phyloP scores from a whole-genome alignment of 2,329 filamentous ascomycete genomes.

The Ilyonectria robusta region DNA sequence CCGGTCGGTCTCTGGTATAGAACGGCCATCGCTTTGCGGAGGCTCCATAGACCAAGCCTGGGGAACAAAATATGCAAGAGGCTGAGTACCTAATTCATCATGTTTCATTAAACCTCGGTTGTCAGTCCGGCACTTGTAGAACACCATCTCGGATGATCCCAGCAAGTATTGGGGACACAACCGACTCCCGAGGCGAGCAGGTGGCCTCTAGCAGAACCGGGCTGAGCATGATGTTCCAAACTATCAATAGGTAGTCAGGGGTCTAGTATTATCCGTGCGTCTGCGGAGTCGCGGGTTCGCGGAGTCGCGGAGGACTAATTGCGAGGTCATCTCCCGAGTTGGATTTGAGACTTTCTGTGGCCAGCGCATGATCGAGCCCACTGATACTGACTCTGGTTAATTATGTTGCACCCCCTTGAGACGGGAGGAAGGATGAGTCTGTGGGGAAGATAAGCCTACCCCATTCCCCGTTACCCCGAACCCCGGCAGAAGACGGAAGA shows the following conservation, averaged over 20 bases:
- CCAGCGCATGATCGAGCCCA: constrained; percentile 23
- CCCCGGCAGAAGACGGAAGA: constrained; percentile 38
- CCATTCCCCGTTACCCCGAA: constrained; percentile 37
- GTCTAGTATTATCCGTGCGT: constrained; percentile 24
- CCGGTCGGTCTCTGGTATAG: background rate
- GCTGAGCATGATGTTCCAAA: constrained; percentile 22
- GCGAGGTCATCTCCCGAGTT: constrained; percentile 6
- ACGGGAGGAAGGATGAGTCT: constrained; percentile 33
- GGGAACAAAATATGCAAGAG: background rate
- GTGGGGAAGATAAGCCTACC: constrained; percentile 48
- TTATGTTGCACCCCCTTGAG: constrained; percentile 20
- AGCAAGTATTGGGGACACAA: constrained; percentile 33
- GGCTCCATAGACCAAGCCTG: background rate
- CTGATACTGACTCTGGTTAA: constrained; percentile 15
- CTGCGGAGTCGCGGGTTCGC: constrained; percentile 24
- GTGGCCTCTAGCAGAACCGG: constrained; percentile 24
- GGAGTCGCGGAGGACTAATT: constrained; percentile 12
- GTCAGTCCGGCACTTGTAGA: constrained; percentile 33
- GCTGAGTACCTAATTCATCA: constrained; percentile 5
- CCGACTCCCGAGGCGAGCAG: constrained; percentile 14
- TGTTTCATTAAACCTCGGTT: constrained; percentile 30
- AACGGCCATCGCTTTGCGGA: constrained; percentile 1
- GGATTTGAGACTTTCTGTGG: constrained; percentile 7
- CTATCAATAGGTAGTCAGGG: constrained; percentile 15
- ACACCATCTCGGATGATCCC: constrained; percentile 14